Base-by-base conservation (phyloP, 768 basidiomycete species). In the Lactarius pseudohatsudake region DNA sequence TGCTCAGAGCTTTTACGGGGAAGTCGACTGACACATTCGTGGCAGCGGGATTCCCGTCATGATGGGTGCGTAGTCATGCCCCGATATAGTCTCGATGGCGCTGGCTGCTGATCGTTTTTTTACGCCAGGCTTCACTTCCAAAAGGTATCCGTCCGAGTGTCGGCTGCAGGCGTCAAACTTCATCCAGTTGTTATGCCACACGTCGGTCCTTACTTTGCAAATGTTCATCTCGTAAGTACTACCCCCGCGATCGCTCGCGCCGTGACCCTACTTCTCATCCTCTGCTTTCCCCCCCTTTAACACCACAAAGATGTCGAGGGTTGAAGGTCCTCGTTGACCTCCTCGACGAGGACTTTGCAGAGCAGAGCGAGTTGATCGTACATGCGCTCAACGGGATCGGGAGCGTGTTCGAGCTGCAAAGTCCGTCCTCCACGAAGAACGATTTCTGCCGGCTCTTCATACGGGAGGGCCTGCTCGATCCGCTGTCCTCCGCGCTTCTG, bases 391-490 rank as follows among this genome's bases (percentile, higher is more conserved):
- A 96, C 67, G 96, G 96, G 10, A 94, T 99, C 59, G 89, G 90
- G 57, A 94, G 88, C 69, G 97, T 98, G 18, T 98, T 99, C 73
- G 96, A 98, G 69, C 84, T 98, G 15, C 91, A 98, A 76, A 94
- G 92, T 57, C 92, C 97, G 9, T 97, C 96, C 4, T 67, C 66
- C 41, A 95, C 96, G 13, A 94, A 97, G 76, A 98, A 97, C 74
- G 97, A 98, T 77, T 98, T 98, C 75, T 98, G 96, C 74, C 86
- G 97, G 11, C 96, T 98, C 91, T 96, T 98, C 79, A 93, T 97
- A 50, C 84, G 94, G 6, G 97, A 98, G 78, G 97, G 97, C 32
- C 80, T 99, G 3, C 81, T 97, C 56, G 96, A 97, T 70, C 96
- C 97, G 0, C 79, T 99, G 1, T 93, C 95, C 1, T 87, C 90